phyloP scores from a whole-genome alignment of 2,329 filamentous ascomycete genomes.

The Fusarium sp. region DNA sequence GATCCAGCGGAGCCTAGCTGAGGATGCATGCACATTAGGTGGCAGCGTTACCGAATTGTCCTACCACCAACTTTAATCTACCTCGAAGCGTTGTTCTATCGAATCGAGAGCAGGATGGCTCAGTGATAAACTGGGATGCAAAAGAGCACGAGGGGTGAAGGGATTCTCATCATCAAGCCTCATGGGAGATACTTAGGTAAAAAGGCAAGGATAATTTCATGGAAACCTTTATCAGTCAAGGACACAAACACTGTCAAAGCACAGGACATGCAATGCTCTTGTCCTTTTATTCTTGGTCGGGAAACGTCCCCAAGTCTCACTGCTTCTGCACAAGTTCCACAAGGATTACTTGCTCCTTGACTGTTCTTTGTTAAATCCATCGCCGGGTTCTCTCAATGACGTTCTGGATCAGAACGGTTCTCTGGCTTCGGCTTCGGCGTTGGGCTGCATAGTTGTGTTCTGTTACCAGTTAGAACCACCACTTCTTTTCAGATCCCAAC shows the following conservation, averaged over 20 bases:
- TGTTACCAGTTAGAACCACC: background rate
- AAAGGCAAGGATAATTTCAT: background rate
- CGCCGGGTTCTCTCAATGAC: background rate
- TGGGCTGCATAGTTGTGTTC: background rate
- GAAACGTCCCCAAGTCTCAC: background rate
- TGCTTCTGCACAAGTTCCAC: background rate
- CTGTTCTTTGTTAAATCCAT: background rate
- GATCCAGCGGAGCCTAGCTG: background rate
- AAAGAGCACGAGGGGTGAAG: slow-evolving; percentile 5
- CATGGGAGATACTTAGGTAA: background rate
- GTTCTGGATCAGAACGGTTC: background rate
- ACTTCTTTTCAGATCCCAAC: background rate
- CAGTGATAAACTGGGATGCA: background rate
- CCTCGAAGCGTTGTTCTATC: background rate
- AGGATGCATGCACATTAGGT: background rate
- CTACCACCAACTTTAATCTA: background rate
- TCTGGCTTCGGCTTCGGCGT: background rate
- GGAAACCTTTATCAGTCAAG: background rate
- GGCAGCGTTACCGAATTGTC: background rate
- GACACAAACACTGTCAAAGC: background rate
- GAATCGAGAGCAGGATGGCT: background rate
- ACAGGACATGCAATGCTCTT: background rate
- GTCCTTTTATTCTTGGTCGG: background rate
- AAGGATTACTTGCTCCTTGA: background rate
- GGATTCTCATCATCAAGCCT: background rate